Evolutionary conservation across 2,329 filamentous ascomycete species (phyloP).

Genomic region (Pestalotiopsis sp.): DNA sequence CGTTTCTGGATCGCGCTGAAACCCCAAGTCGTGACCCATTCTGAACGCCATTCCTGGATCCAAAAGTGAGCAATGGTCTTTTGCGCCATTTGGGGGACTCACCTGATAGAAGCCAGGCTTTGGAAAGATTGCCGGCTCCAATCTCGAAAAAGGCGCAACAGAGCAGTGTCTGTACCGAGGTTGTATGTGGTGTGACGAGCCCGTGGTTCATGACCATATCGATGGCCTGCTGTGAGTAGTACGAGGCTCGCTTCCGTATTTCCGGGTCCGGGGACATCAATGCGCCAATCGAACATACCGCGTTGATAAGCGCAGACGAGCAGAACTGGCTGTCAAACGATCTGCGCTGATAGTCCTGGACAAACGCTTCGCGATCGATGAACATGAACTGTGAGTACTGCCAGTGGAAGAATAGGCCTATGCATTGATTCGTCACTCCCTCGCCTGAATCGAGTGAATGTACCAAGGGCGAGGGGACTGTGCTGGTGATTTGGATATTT

Average conservation of each 20-base stretch:
- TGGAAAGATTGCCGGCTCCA: conserved; percentile 17
- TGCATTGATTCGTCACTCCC: conserved; percentile 12
- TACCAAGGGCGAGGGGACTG: neutral
- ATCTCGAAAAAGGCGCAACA: conserved; percentile 18
- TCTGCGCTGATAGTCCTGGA: conserved; percentile 15
- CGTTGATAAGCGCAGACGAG: conserved; percentile 15
- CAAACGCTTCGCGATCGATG: conserved; percentile 20
- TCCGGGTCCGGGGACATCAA: conserved; percentile 14
- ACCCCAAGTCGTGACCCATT: conserved; percentile 21
- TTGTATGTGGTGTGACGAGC: conserved; percentile 6
- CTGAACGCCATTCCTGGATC: conserved; percentile 21
- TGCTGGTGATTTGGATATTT: neutral
- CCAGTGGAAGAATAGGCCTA: conserved; percentile 21
- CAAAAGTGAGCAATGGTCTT: neutral
- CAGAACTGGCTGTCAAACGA: conserved; percentile 14
- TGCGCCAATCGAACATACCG: conserved; percentile 18
- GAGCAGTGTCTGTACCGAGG: conserved; percentile 16
- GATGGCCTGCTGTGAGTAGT: conserved; percentile 10
- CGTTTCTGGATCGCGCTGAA: conserved; percentile 14
- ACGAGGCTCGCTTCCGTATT: conserved; percentile 2
- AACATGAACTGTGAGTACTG: conserved; percentile 19
- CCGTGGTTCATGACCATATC: conserved; percentile 12
- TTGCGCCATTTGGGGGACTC: neutral
- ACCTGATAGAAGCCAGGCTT: conserved; percentile 20
- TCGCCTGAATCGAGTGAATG: neutral